phyloP scores from a whole-genome alignment of 495 filamentous ascomycete genomes.

The Neurospora africana region DNA sequence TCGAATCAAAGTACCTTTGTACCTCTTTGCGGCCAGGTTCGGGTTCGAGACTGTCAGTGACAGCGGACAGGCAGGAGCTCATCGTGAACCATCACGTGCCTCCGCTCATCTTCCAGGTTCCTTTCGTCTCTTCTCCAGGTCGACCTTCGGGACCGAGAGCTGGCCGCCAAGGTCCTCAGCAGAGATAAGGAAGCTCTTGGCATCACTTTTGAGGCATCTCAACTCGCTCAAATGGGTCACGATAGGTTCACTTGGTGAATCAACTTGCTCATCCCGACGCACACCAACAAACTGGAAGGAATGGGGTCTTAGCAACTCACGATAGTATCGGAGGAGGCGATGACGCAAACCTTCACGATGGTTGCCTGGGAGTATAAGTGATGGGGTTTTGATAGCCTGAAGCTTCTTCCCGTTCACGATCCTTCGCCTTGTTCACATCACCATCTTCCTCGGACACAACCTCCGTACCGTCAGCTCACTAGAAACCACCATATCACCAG shows the following conservation, averaged over 20 bases:
- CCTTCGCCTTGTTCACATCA: neutral
- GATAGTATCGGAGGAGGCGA: neutral
- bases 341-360: neutral
- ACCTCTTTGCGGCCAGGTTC: neutral
- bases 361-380: neutral
- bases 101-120: neutral
- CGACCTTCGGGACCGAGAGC: neutral
- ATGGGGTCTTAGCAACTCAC: neutral
- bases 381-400: neutral
- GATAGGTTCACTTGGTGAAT: neutral
- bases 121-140: neutral
- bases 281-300: neutral
- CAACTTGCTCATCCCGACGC: neutral
- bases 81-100: neutral
- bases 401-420: neutral
- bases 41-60: neutral
- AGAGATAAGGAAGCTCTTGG: neutral
- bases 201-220: neutral
- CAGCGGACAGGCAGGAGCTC: neutral
- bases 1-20: neutral
- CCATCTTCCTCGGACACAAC: neutral
- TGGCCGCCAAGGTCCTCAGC: neutral
- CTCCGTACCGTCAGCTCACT: neutral
- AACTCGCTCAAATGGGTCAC: neutral
- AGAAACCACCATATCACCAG: neutral